Base-by-base conservation (phyloP, 1,284 basidiomycete genomes). In the Ustilago lituana region DNA sequence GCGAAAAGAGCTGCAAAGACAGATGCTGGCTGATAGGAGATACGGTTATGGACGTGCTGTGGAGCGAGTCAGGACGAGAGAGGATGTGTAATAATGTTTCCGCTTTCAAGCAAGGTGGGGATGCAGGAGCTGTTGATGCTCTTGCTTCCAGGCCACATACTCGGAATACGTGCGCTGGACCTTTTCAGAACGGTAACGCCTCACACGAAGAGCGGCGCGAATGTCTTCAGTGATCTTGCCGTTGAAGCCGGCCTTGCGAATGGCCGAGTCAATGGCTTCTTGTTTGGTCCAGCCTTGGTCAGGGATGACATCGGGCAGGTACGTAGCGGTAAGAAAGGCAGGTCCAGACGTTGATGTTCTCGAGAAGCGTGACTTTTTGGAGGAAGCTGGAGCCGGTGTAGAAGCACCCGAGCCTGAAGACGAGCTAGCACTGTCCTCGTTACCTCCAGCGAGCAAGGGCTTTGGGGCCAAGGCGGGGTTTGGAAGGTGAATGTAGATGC, bases 201-300 rank as follows among this genome's bases (percentile, higher is more conserved):
- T 87, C 64, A 97, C 86, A 75, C 87, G 88, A 63, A 97, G 84
- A 74, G 87, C 89, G 65, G 88, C 85, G 68, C 93, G 87, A 47
- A 95, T 84, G 66, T 90, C 90, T 80, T 95, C 91, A 3, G 89
- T 91, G 73, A 98, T 92, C 27, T 83, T 82, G 1, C 92, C 93
- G 54, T 84, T 87, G 52, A 63, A 97, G 4, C 93, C 94, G 5
- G 94, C 92, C 84, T 98, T 98, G 59, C 88, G 87, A 66, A 98
- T 93, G 14, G 93, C 93, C 74, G 89, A 92, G 74, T 94, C 89
- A 38, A 98, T 85, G 2, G 95, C 90, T 80, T 96, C 91, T 49
- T 89, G 84, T 85, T 91, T 91, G 58, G 89, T 88, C 95, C 95
- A 98, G 3, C 92, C 93, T 83, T 98, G 95, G 45, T 93, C 93